Conservation (phyloP, 768 basidiomycete genomes). For the Trametes gibbosa region DNA sequence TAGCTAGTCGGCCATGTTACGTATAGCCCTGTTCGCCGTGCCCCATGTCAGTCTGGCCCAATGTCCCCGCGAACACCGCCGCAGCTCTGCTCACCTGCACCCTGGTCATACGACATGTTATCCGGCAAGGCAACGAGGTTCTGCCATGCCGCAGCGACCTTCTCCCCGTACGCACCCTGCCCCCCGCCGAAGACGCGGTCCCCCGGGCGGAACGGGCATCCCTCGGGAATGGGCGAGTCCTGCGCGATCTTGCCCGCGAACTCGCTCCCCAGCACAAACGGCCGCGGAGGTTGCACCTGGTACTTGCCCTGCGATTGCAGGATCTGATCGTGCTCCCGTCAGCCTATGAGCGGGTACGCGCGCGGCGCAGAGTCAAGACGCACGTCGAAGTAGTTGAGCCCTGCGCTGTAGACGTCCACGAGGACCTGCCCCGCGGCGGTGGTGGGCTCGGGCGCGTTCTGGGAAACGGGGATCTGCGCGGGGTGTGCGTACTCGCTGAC, state of each 20-base stretch:
- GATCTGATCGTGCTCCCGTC: slow-evolving; percentile 43
- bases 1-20: slow-evolving; percentile 95
- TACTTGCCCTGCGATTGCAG: slow-evolving; percentile 89
- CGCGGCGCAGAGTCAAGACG: neutral
- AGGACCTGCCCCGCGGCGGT: slow-evolving; percentile 40
- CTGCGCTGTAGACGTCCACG: slow-evolving; percentile 51
- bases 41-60: neutral
- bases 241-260: slow-evolving; percentile 76
- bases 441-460: slow-evolving; percentile 40
- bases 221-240: slow-evolving; percentile 73
- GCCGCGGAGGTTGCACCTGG: slow-evolving; percentile 78
- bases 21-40: slow-evolving; percentile 52
- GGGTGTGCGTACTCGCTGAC: slow-evolving; percentile 61
- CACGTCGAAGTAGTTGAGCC: slow-evolving; percentile 49
- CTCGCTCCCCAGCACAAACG: slow-evolving; percentile 83
- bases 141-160: slow-evolving; percentile 52
- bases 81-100: slow-evolving; percentile 73
- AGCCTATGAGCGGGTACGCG: no score
- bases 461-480: slow-evolving; percentile 36
- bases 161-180: slow-evolving; percentile 82
- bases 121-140: slow-evolving; percentile 67
- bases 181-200: slow-evolving; percentile 85
- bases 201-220: slow-evolving; percentile 76
- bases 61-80: no score
- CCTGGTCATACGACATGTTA: slow-evolving; percentile 78